Percentiles rank a stretch among this genome's conserved stretches.
These are phyloP conservation scores for Pachysandra terminalis DNA, from an alignment of 164 flowering plant species.

Conservation along the genomic window DNA sequence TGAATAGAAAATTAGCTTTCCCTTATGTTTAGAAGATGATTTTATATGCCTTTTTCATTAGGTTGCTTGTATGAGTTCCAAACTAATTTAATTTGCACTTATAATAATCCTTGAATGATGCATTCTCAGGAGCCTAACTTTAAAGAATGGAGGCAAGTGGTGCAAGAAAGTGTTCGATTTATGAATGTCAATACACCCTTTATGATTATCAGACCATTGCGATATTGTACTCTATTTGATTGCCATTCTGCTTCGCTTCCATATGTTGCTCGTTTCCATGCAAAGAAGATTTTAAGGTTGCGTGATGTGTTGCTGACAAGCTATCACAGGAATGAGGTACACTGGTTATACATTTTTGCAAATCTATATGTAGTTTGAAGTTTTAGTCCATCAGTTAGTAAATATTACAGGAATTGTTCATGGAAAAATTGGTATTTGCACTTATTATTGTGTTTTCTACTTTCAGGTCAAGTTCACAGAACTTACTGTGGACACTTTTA, in stretches of 20 bases:
- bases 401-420: not conserved
- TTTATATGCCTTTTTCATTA: not conserved
- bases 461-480: conserved; percentile 93
- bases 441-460: conserved; percentile 8
- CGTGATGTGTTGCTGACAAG: conserved; percentile 81
- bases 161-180: conserved; percentile 82
- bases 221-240: conserved; percentile 63
- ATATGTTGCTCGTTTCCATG: conserved; percentile 79
- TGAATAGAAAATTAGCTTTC: no score
- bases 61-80: not conserved
- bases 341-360: conserved; percentile 4
- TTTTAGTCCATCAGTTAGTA: not conserved
- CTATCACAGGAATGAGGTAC: conserved; percentile 91
- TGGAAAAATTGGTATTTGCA: not conserved
- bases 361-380: conserved; percentile 1
- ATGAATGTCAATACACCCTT: conserved; percentile 51
- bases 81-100: conserved; percentile 1
- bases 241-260: conserved; percentile 60
- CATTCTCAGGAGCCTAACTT: conserved; percentile 69
- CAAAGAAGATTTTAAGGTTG: conserved; percentile 72
- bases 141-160: conserved; percentile 89
- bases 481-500: conserved; percentile 77
- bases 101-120: conserved; percentile 4
- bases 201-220: conserved; percentile 57
- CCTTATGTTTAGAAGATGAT: no score